Conservation (phyloP, 768 basidiomycete genomes). For the Trametes cinnabarina region DNA sequence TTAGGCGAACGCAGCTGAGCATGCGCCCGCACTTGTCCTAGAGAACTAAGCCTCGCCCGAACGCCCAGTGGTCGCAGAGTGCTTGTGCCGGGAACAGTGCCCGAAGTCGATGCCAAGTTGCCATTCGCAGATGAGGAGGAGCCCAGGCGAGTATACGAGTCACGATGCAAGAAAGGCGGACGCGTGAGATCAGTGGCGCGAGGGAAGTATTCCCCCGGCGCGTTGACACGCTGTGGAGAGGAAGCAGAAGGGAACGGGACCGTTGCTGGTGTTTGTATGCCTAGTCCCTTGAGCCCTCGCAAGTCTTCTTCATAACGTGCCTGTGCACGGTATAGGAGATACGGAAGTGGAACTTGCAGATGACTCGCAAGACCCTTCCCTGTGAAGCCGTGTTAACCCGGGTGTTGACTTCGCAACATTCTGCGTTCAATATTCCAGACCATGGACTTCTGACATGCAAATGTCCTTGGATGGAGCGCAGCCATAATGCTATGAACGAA, state of each 20-base stretch:
- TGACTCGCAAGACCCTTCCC: conserved; percentile 84
- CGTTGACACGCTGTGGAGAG: conserved; percentile 12
- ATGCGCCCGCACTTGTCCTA: conserved; percentile 51
- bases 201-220: conserved; percentile 25
- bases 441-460: not conserved
- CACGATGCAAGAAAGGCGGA: conserved; percentile 4
- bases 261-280: conserved; percentile 53
- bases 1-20: conserved; percentile 24
- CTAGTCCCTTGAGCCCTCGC: conserved; percentile 63
- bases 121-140: conserved; percentile 3
- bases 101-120: not conserved
- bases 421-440: too few species aligned
- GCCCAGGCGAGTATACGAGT: conserved; percentile 7
- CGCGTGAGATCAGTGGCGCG: conserved; percentile 10
- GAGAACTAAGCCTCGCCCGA: conserved; percentile 68
- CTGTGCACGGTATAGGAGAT: conserved; percentile 80
- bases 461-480: too few species aligned
- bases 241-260: conserved; percentile 35
- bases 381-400: conserved; percentile 29
- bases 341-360: conserved; percentile 78
- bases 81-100: conserved; percentile 17
- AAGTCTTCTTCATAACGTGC: conserved; percentile 84
- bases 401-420: too few species aligned
- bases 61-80: conserved; percentile 54
- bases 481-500: not conserved